Conservation (phyloP, 2,329 filamentous ascomycete species). For the Emergomyces orientalis region DNA sequence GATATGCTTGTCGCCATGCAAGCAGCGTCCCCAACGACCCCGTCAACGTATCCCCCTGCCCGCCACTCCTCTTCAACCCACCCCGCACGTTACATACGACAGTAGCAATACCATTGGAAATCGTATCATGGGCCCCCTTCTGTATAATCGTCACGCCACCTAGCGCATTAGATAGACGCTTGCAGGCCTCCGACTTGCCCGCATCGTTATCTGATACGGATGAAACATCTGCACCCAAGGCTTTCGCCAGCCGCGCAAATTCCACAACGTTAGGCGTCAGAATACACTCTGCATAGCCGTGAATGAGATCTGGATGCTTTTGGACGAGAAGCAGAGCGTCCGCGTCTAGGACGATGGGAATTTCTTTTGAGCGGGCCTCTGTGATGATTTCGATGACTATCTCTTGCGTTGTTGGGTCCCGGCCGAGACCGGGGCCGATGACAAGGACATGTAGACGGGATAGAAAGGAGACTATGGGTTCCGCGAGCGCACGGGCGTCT, state of each 20-base stretch:
- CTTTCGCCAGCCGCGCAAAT: constrained; percentile 71
- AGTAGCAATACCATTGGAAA: constrained; percentile 71
- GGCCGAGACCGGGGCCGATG: constrained; percentile 81
- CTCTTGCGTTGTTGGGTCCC: constrained; percentile 81
- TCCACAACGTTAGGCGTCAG: constrained; percentile 94
- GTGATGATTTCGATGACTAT: constrained; percentile 70
- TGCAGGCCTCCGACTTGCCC: constrained; percentile 44
- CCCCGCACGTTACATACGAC: constrained; percentile 67
- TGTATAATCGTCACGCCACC: constrained; percentile 86
- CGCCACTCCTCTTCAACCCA: constrained; percentile 80
- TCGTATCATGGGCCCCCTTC: constrained; percentile 74
- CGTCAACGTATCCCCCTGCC: constrained; percentile 91
- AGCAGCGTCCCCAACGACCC: constrained; percentile 81
- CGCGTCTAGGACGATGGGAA: constrained; percentile 84
- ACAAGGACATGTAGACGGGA: constrained; percentile 84
- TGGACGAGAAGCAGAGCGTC: constrained; percentile 77
- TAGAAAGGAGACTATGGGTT: constrained; percentile 67
- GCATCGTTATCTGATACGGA: constrained; percentile 20
- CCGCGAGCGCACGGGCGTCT: constrained; percentile 55
- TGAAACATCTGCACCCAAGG: constrained; percentile 55
- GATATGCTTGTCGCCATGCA: constrained; percentile 79
- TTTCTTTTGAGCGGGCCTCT: constrained; percentile 59
- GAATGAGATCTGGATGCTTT: constrained; percentile 63
- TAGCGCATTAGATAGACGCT: constrained; percentile 62
- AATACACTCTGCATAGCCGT: constrained; percentile 73